Conservation (phyloP, 495 filamentous ascomycete species). For the Trichoderma asperelloides region DNA sequence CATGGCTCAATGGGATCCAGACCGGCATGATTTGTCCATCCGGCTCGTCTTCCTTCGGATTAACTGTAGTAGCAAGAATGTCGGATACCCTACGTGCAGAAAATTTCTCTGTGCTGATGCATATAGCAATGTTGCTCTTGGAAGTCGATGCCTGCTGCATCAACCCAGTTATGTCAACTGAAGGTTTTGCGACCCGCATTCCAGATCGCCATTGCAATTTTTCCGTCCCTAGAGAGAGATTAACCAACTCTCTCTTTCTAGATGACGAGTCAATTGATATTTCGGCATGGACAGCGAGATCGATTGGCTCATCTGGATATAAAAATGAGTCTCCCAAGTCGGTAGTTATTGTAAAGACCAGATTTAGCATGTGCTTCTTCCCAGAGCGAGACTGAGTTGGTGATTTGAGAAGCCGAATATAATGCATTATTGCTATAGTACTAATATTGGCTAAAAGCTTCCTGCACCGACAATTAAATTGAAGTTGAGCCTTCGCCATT, state of each 20-base stretch:
- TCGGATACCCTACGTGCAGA: background rate
- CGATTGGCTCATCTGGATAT: slow-evolving; percentile 51
- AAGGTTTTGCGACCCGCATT: slow-evolving; percentile 33
- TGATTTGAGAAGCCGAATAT: slow-evolving; percentile 66
- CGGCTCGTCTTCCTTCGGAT: background rate
- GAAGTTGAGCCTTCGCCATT: too few relatives aligned
- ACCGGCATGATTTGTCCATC: background rate
- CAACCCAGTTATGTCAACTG: background rate
- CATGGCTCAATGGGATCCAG: background rate
- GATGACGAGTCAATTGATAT: background rate
- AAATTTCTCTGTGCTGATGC: background rate
- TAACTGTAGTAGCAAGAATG: background rate
- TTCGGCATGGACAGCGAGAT: slow-evolving; percentile 29
- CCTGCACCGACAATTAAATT: too few relatives aligned
- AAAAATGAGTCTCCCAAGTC: slow-evolving; percentile 85
- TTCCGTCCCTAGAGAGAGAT: background rate
- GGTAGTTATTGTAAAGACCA: slow-evolving; percentile 71
- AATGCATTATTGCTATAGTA: slow-evolving; percentile 45
- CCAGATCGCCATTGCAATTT: slow-evolving; percentile 27
- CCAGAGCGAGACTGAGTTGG: slow-evolving; percentile 37
- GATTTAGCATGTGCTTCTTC: slow-evolving; percentile 27
- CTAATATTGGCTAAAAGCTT: too few relatives aligned
- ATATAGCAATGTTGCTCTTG: background rate
- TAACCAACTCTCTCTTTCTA: background rate
- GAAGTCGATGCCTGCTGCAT: background rate